Conservation (phyloP, 208 protist species). For the Giardia duodenalis region DNA sequence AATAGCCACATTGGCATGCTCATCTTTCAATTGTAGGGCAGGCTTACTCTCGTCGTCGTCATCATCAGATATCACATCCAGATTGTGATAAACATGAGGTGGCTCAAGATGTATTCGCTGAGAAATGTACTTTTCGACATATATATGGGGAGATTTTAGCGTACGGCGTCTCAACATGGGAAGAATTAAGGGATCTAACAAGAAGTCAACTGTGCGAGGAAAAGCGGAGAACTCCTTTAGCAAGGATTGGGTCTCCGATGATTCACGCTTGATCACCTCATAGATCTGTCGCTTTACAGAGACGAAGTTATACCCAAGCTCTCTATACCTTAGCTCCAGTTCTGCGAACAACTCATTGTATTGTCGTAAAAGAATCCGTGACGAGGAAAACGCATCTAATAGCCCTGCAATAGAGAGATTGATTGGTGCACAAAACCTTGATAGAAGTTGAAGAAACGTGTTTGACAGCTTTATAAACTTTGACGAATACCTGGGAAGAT, state of each 20-base stretch:
- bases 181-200: background rate
- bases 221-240: background rate
- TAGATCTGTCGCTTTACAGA: background rate
- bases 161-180: background rate
- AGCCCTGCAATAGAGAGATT: too few relatives aligned
- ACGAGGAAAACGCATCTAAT: too few relatives aligned
- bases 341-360: background rate
- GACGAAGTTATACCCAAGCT: background rate
- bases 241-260: background rate
- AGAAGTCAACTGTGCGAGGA: background rate
- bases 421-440: too few relatives aligned
- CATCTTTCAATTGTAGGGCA: too few relatives aligned
- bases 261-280: background rate
- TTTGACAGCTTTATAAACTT: too few relatives aligned
- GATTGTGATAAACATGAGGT: background rate
- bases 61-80: background rate
- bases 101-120: background rate
- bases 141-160: background rate
- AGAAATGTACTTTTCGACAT: background rate
- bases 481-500: too few relatives aligned
- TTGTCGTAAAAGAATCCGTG: too few relatives aligned
- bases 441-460: too few relatives aligned
- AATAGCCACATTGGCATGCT: background rate
- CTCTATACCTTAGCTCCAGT: background rate
- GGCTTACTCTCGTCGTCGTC: too few relatives aligned